A percentile compares a stretch with the other conserved stretches of the same genome.
Conservation (phyloP, 2,329 filamentous ascomycete species). For the Alternaria ethzedia region DNA sequence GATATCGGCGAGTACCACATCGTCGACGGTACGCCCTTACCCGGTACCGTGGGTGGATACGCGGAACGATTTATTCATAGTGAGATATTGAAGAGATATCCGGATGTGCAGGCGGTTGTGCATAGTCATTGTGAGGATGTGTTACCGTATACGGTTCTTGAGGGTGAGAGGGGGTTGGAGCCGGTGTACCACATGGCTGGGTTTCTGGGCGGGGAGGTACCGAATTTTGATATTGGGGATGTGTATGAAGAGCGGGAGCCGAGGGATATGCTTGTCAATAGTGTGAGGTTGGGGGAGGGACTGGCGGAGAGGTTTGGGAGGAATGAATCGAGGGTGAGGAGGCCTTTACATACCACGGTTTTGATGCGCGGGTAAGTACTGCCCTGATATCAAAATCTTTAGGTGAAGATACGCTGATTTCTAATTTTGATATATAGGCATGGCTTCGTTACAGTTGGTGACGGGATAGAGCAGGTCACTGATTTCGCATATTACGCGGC, state of each 20-base stretch:
- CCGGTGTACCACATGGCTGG: constrained; percentile 49
- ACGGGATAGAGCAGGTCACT: constrained; percentile 46
- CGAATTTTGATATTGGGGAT: constrained; percentile 34
- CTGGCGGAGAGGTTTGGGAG: constrained; percentile 29
- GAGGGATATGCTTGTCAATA: constrained; percentile 34
- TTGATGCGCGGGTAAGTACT: constrained; percentile 50
- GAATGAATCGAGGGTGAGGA: constrained; percentile 22
- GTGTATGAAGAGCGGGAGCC: constrained; percentile 18
- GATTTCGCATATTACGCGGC: constrained; percentile 48
- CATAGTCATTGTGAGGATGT: constrained; percentile 53
- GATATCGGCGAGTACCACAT: constrained; percentile 55
- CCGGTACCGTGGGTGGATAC: constrained; percentile 44
- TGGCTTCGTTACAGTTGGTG: constrained; percentile 48
- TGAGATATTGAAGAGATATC: constrained; percentile 54
- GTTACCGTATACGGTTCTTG: constrained; percentile 52
- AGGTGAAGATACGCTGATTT: too few relatives aligned
- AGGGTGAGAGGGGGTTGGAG: too few relatives aligned
- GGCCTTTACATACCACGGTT: constrained; percentile 31
- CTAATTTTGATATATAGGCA: constrained; percentile 29
- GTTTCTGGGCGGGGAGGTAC: constrained; percentile 31
- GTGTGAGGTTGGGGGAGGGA: constrained; percentile 22
- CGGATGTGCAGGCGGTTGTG: constrained; percentile 51
- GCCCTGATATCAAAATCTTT: too few relatives aligned
- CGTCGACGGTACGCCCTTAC: constrained; percentile 39
- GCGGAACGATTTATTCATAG: constrained; percentile 55